Conservation (phyloP, 1,284 basidiomycete genomes). For the Cystobasidium slooffiae region DNA sequence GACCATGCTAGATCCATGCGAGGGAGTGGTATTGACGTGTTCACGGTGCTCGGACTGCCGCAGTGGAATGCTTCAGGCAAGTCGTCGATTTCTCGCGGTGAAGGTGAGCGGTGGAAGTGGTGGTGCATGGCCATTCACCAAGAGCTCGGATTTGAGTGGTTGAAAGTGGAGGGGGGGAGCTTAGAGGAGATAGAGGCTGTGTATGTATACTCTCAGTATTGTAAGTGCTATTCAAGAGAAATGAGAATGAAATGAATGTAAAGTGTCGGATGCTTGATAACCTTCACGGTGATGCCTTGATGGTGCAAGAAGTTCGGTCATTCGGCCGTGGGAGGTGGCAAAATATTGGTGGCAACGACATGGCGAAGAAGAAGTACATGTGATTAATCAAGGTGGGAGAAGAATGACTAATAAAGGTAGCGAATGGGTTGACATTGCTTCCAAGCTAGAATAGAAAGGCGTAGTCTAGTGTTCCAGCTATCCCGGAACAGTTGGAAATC, state of each 20-base stretch:
- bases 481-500: not conserved
- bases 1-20: conserved; percentile 8
- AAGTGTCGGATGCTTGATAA: not conserved
- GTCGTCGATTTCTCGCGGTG: conserved; percentile 36
- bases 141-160: not conserved
- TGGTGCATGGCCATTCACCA: not conserved
- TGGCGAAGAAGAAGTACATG: not conserved
- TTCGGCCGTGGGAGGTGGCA: conserved; percentile 1
- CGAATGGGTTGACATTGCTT: not conserved
- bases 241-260: not conserved
- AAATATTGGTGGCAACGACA: not conserved
- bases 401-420: no score
- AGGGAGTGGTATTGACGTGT: not conserved
- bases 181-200: not conserved
- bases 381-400: no score
- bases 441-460: not conserved
- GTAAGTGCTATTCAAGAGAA: conserved; percentile 1
- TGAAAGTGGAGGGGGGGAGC: not conserved
- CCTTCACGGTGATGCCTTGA: not conserved
- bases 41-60: not conserved
- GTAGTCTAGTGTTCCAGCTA: not conserved
- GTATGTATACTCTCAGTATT: not conserved
- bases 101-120: conserved; percentile 29
- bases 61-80: conserved; percentile 33
- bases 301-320: conserved; percentile 15